Percentiles rank a stretch among this genome's conserved stretches.
phyloP scores from a whole-genome alignment of 768 basidiomycete genomes.

The Lactifluus hygrophoroides region DNA sequence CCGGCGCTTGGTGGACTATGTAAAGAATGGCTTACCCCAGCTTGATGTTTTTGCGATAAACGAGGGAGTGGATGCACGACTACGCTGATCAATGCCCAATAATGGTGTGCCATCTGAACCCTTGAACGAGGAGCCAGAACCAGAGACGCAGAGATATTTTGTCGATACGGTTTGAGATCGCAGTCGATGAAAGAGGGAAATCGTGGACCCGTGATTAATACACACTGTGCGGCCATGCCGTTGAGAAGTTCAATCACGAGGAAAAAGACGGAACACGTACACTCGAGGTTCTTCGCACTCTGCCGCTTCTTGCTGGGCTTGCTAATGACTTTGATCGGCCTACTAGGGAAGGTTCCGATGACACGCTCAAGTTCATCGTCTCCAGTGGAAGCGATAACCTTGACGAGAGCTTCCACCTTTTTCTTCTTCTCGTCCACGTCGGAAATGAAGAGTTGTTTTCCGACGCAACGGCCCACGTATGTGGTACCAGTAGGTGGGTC shows the following conservation, averaged over 20 bases:
- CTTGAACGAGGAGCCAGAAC: conserved; percentile 84
- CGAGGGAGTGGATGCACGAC: conserved; percentile 65
- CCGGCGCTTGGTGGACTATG: conserved; percentile 19
- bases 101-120: conserved; percentile 87
- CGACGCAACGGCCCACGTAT: conserved; percentile 87
- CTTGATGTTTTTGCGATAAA: conserved; percentile 86
- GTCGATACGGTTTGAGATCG: conserved; percentile 94
- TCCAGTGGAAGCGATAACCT: conserved; percentile 70
- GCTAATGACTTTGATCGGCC: conserved; percentile 97
- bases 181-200: conserved; percentile 92
- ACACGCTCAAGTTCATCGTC: conserved; percentile 77
- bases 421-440: conserved; percentile 94
- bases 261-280: conserved; percentile 39
- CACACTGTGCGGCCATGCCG: conserved; percentile 48
- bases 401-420: conserved; percentile 89
- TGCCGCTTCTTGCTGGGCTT: conserved; percentile 97
- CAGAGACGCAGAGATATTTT: conserved; percentile 93
- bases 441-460: conserved; percentile 91
- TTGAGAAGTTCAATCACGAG: conserved; percentile 11
- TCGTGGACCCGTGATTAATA: conserved; percentile 92
- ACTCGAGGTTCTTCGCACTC: conserved; percentile 85
- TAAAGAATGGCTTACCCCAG: conserved; percentile 54
- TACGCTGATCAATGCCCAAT: conserved; percentile 69
- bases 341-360: conserved; percentile 84
- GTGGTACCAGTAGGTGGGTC: conserved; percentile 77